Conservation (phyloP, 1,284 basidiomycete genomes). For the Austroboletus novae-zelandiae region DNA sequence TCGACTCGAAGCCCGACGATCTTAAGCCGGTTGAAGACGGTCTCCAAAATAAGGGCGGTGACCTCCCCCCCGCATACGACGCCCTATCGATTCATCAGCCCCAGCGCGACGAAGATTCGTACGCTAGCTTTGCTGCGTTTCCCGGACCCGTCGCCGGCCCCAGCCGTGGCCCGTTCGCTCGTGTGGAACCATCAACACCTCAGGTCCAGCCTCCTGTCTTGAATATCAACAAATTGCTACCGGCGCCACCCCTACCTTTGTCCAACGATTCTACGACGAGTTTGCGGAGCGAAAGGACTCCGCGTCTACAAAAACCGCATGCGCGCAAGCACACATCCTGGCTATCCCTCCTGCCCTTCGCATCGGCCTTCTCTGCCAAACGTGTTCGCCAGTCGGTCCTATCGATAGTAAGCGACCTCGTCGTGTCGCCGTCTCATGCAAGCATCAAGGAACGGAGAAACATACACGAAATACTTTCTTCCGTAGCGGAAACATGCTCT, state of each 20-base stretch:
- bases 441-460: not conserved
- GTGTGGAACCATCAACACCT: too few relatives aligned
- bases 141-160: not conserved
- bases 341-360: slow-evolving; percentile 33
- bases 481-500: slow-evolving; percentile 44
- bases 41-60: not conserved
- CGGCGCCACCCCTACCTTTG: not conserved
- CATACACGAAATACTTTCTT: slow-evolving; percentile 38
- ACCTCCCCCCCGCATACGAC: slow-evolving; percentile 22
- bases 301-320: not conserved
- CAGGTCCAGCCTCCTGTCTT: not conserved
- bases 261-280: not conserved
- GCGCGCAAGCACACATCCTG: slow-evolving; percentile 18
- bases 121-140: not conserved
- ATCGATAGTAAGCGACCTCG: slow-evolving; percentile 47
- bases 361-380: slow-evolving; percentile 36
- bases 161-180: not conserved
- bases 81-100: slow-evolving; percentile 5
- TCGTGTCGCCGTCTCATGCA: slow-evolving; percentile 19
- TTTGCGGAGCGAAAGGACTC: not conserved
- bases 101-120: not conserved
- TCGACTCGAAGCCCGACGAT: not conserved
- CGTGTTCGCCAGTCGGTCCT: slow-evolving; percentile 42
- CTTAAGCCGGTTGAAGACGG: not conserved
- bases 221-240: not conserved